Evolutionary conservation across 345 rosid genomes (phyloP).

Genomic region (Heritiera fomes): DNA sequence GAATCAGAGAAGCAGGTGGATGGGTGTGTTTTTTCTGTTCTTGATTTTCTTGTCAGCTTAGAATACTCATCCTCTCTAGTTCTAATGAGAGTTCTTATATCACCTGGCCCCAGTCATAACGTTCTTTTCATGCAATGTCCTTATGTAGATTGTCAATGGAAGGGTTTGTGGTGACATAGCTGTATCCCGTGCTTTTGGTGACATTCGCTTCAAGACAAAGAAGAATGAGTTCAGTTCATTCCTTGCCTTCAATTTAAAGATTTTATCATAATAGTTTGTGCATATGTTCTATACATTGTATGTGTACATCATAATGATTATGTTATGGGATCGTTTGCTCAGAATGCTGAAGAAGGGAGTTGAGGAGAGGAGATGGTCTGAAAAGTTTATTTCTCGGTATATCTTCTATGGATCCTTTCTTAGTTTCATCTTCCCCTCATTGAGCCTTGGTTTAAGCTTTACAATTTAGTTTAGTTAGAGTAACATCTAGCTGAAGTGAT

Average conservation of each 20-base stretch:
- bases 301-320: background rate
- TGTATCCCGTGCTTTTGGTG: slow-evolving; percentile 94
- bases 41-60: slow-evolving; percentile 14
- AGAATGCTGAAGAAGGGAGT: slow-evolving; percentile 94
- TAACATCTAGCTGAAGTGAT: background rate
- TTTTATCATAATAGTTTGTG: background rate
- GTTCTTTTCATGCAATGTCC: slow-evolving; percentile 15
- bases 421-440: slow-evolving; percentile 1
- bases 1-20: slow-evolving; percentile 99
- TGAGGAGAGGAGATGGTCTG: slow-evolving; percentile 80
- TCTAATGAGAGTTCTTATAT: background rate
- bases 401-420: slow-evolving; percentile 8
- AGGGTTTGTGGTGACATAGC: slow-evolving; percentile 95
- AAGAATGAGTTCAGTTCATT: slow-evolving; percentile 61
- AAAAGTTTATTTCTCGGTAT: slow-evolving; percentile 84
- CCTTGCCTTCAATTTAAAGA: background rate
- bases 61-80: background rate
- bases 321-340: slow-evolving; percentile 18
- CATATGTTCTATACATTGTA: slow-evolving; percentile 2
- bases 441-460: background rate
- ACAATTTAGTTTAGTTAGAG: background rate
- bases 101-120: slow-evolving; percentile 5
- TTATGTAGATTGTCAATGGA: slow-evolving; percentile 70
- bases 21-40: slow-evolving; percentile 78
- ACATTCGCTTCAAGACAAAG: slow-evolving; percentile 84